These are phyloP conservation scores for Dujonia santamariae DNA, from an alignment of 1,139 yeast genomes.

Conservation along the genomic window DNA sequence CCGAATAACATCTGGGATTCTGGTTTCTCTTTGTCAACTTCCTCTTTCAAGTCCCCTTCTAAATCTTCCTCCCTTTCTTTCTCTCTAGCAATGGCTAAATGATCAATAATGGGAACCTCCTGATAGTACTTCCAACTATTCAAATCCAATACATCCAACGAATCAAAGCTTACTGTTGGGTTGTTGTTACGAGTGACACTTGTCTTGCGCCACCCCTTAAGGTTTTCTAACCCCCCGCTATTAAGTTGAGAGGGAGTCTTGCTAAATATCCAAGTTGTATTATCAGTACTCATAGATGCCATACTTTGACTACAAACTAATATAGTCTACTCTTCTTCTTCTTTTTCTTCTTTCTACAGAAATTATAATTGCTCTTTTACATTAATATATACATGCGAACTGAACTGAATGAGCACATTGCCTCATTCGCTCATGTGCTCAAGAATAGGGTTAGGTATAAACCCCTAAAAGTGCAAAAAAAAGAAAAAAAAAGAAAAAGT, in stretches of 20 bases:
- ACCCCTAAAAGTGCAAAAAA: too few relatives aligned
- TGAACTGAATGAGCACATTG: too few relatives aligned
- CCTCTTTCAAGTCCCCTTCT: conserved; percentile 3
- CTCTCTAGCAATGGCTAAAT: too few relatives aligned
- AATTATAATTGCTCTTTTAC: too few relatives aligned
- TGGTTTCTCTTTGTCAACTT: not conserved
- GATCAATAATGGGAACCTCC: conserved; percentile 16
- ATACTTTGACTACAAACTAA: too few relatives aligned
- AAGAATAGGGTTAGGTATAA: too few relatives aligned
- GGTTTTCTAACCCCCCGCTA: conserved; percentile 3
- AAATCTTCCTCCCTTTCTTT: not conserved
- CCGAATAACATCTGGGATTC: conserved; percentile 1
- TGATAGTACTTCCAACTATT: conserved; percentile 25
- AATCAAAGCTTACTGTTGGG: conserved; percentile 13
- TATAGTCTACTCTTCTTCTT: too few relatives aligned
- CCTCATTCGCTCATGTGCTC: too few relatives aligned
- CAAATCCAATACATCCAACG: conserved; percentile 30
- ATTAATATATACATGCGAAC: too few relatives aligned
- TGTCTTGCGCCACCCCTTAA: conserved; percentile 43
- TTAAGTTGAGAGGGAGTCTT: conserved; percentile 2
- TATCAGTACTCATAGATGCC: too few relatives aligned
- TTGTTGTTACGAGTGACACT: conserved; percentile 17
- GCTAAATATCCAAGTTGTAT: conserved; percentile 30
- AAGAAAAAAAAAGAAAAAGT: too few relatives aligned
- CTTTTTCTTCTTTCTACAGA: too few relatives aligned